Evolutionary conservation across 176 grass and related monocot species (phyloP), one percentile per base, ranked within the genome.

Genomic region (Hordeum marinum): DNA sequence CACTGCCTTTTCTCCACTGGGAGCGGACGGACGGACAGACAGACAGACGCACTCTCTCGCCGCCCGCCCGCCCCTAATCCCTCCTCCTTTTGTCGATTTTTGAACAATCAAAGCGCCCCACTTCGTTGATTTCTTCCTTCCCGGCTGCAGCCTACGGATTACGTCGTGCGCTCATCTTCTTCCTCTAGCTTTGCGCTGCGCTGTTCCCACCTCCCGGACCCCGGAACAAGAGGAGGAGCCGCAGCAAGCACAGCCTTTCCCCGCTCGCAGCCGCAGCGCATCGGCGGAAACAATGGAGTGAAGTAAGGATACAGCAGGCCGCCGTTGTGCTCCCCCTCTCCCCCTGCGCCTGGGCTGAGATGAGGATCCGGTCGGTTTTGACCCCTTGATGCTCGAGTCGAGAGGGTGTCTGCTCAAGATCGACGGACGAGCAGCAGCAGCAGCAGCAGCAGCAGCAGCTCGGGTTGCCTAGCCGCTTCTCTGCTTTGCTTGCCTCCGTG

Each of bases 1-100:
- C 71, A 74, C 42, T 74, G 41, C 71, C 71, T 74, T 74, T 73
- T 73, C 70, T 73, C 70, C 70, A 73, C 69, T 72, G 11, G 29
- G n/a, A 72, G 6, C 15, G 14, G 5, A 50, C 46, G 5, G 46
- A 14, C 45, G 5, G 35, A 36, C 35, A 7, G 35, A 36, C 35
- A 2, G 45, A 48, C 45, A 15, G 45, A 50, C 48, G 15, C 48
- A 7, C 70, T 46, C 68, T 24, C 39, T 15, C 69, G 18, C 52
- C 18, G 18, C 52, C 50, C 18, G 18, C 52, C 50, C 50, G 48
- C 50, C 17, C 52, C 52, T 72, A 45, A 72, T 72, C 39, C 24
- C 1, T 45, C 43, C 69, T 72, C 24, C 37, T 71, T 71, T 29
- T 42, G 41, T 15, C 70, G 41, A 73, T 9, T 73, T 74, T 50